Conservation (phyloP, 2,329 filamentous ascomycete species). For the Blastomyces silverae region DNA sequence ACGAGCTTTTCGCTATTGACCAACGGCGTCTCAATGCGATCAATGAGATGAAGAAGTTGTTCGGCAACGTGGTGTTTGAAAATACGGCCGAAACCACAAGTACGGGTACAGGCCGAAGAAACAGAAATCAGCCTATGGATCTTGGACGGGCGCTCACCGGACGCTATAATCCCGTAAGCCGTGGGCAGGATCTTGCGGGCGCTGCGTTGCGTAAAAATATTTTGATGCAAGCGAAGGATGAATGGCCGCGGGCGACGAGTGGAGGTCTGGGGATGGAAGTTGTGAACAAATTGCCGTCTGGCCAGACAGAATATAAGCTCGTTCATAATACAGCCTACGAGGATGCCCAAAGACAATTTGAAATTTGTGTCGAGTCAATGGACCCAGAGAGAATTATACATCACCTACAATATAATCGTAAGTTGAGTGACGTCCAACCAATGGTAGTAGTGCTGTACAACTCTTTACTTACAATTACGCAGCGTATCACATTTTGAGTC, state of each 20-base stretch:
- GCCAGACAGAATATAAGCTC: conserved; percentile 67
- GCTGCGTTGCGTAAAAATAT: conserved; percentile 69
- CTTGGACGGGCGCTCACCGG: conserved; percentile 52
- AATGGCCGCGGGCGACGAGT: conserved; percentile 73
- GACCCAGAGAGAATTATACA: conserved; percentile 77
- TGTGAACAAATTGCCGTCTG: conserved; percentile 50
- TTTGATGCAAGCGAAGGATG: conserved; percentile 78
- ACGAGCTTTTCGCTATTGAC: conserved; percentile 54
- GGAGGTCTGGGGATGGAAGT: conserved; percentile 79
- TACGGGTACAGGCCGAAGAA: conserved; percentile 42
- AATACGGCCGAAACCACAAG: conserved; percentile 48
- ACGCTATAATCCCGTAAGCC: conserved; percentile 48
- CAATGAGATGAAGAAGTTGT: conserved; percentile 82
- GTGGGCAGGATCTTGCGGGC: conserved; percentile 60
- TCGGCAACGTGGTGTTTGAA: conserved; percentile 59
- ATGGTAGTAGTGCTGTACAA: background rate
- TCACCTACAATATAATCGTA: conserved; percentile 60
- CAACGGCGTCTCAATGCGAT: conserved; percentile 71
- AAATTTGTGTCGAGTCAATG: conserved; percentile 69
- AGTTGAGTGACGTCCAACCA: conserved; percentile 14
- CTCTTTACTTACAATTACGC: conserved; percentile 8
- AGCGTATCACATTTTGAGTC: conserved; percentile 82
- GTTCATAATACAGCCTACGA: conserved; percentile 69
- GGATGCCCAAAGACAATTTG: conserved; percentile 67
- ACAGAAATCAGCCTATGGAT: conserved; percentile 48